phyloP scores from a whole-genome alignment of 495 filamentous ascomycete genomes.

The Chaetomium cochliodes region DNA sequence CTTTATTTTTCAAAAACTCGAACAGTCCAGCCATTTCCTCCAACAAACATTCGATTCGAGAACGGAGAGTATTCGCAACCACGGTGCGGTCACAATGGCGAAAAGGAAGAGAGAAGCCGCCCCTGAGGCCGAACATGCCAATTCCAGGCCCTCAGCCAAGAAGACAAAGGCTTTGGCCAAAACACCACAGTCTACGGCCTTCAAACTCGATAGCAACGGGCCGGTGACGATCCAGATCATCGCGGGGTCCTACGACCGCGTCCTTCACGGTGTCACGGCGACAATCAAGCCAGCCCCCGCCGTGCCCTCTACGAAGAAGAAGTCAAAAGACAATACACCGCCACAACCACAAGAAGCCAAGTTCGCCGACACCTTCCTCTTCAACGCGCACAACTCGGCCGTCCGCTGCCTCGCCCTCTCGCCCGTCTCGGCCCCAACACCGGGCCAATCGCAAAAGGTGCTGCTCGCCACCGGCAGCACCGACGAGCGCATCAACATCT shows the following conservation, averaged over 20 bases:
- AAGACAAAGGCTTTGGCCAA: conserved; percentile 38
- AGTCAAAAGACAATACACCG: conserved; percentile 20
- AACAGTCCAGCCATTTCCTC: no score
- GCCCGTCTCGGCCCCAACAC: conserved; percentile 62
- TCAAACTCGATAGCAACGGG: conserved; percentile 33
- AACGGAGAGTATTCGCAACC: background rate
- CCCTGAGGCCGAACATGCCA: conserved; percentile 22
- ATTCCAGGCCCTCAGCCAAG: conserved; percentile 34
- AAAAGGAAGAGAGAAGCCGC: conserved; percentile 70
- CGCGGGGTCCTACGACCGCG: conserved; percentile 90
- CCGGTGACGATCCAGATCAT: conserved; percentile 76
- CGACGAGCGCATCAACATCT: conserved; percentile 93
- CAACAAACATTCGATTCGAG: background rate
- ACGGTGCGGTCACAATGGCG: conserved; percentile 51
- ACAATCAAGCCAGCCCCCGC: conserved; percentile 50
- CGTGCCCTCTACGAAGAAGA: conserved; percentile 18
- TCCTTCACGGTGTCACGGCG: conserved; percentile 87
- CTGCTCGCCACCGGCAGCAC: conserved; percentile 85
- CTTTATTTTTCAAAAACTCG: conserved; percentile 20
- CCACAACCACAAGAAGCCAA: conserved; percentile 43
- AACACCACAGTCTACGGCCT: conserved; percentile 19
- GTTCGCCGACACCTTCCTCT: conserved; percentile 93
- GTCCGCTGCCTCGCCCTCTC: conserved; percentile 90
- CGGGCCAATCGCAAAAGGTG: conserved; percentile 63
- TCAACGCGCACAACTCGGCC: conserved; percentile 86